phyloP scores from a whole-genome alignment of 2,329 filamentous ascomycete genomes.

The Diaporthe vaccinii region DNA sequence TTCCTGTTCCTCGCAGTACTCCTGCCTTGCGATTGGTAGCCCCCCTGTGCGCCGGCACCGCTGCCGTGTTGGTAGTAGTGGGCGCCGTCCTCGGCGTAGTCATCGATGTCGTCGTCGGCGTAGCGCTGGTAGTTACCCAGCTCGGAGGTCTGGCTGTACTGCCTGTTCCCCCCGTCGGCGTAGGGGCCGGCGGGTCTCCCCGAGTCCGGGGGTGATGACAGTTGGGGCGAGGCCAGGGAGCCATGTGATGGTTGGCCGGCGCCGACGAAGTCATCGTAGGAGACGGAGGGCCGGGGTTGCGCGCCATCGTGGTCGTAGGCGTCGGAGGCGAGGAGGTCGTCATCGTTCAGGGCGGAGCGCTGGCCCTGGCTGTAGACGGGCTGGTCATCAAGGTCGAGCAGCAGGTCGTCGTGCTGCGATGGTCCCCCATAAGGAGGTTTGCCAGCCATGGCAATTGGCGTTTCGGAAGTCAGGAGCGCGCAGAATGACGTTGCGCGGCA shows the following conservation, averaged over 20 bases:
- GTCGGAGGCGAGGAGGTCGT: slow-evolving; percentile 82
- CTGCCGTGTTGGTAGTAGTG: slow-evolving; percentile 86
- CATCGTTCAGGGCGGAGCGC: slow-evolving; percentile 83
- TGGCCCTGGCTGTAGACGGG: slow-evolving; percentile 82
- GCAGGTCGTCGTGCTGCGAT: slow-evolving; percentile 69
- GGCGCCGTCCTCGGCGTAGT: slow-evolving; percentile 81
- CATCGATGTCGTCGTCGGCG: slow-evolving; percentile 83
- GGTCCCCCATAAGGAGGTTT: slow-evolving; percentile 66
- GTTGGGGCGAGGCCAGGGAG: slow-evolving; percentile 45
- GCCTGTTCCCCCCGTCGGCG: slow-evolving; percentile 51
- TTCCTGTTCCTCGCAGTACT: slow-evolving; percentile 82
- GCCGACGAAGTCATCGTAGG: slow-evolving; percentile 96
- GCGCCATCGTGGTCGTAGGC: slow-evolving; percentile 76
- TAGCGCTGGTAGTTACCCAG: slow-evolving; percentile 92
- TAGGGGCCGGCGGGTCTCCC: slow-evolving; percentile 57
- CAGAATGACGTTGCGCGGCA: slow-evolving; percentile 41
- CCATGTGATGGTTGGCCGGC: slow-evolving; percentile 61
- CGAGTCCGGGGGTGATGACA: slow-evolving; percentile 54
- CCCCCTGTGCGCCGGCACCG: slow-evolving; percentile 62
- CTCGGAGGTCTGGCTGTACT: slow-evolving; percentile 82
- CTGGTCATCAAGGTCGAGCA: slow-evolving; percentile 81
- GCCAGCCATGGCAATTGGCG: slow-evolving; percentile 66
- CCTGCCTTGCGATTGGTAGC: slow-evolving; percentile 58
- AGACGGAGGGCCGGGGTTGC: slow-evolving; percentile 83
- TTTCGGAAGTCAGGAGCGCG: slow-evolving; percentile 34